A percentile compares a stretch with the other conserved stretches of the same genome.
These are phyloP conservation scores for Leishmania braziliensis DNA, from an alignment of 208 protist species.

Conservation along the genomic window DNA sequence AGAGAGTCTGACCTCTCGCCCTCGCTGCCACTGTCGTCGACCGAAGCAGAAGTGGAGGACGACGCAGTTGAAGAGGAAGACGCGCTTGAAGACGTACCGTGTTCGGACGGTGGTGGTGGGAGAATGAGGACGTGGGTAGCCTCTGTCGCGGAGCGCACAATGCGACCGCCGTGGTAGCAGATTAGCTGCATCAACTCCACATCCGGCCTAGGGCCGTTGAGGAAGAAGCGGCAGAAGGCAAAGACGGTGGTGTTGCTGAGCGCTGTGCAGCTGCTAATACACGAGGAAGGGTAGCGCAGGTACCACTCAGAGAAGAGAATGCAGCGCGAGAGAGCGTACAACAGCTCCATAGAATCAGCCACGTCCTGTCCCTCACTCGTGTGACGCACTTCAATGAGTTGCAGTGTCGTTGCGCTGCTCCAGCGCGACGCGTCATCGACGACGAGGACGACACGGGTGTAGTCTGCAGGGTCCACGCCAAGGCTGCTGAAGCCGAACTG, in stretches of 20 bases:
- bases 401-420: conserved; percentile 39
- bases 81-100: conserved; percentile 6
- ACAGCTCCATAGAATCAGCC: conserved; percentile 58
- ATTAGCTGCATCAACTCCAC: conserved; percentile 43
- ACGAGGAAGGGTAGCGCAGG: conserved; percentile 65
- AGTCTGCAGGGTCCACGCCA: conserved; percentile 33
- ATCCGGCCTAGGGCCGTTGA: conserved; percentile 16
- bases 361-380: conserved; percentile 1
- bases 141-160: conserved; percentile 38
- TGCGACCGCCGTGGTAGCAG: conserved; percentile 47
- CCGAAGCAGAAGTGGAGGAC: conserved; percentile 15
- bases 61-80: conserved; percentile 21
- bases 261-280: conserved; percentile 49
- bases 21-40: conserved; percentile 2
- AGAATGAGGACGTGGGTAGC: conserved; percentile 69
- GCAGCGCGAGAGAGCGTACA: conserved; percentile 67
- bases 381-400: conserved; percentile 59
- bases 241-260: conserved; percentile 53
- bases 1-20: not conserved
- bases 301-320: conserved; percentile 66
- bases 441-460: conserved; percentile 51
- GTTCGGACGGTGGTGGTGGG: not conserved
- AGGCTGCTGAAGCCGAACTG: conserved; percentile 43
- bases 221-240: conserved; percentile 61
- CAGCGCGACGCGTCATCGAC: conserved; percentile 40